Base-by-base conservation (phyloP, 805 yeast species). In the Diddensiella caesifluorescens region DNA sequence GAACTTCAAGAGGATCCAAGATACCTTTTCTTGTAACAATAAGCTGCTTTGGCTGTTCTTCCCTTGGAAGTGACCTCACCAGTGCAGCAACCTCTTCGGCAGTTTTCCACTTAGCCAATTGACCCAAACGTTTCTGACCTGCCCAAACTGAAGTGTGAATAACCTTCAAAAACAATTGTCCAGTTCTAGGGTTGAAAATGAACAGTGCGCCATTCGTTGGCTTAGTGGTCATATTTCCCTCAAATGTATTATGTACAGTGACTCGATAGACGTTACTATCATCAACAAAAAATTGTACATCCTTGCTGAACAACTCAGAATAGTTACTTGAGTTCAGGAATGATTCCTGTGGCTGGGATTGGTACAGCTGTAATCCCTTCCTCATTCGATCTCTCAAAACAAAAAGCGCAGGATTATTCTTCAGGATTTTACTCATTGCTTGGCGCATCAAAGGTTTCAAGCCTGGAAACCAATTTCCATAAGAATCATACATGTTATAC, bases 401-500 rank as follows among this genome's bases (percentile, higher is more conserved):
- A 59, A 80, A 83, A 30, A 92, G 62, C 0, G 97, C 95, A 0
- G 98, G 97, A 55, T 90, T 92, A 1, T 92, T 83, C 56, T 86
- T 88, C 95, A 89, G 84, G 35, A 92, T 84, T 27, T 92, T 90
- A 49, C 78, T 74, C 95, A 92, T 80, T 10, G 97, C 95, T 55
- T 81, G 86, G 56, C 85, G 95, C 68, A 92, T 69, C 55, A 92
- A 68, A 3, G 87, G 87, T 61, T 92, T 92, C 63, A 90, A 65
- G 1, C 97, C 97, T 2, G 94, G 90, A 66, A 92, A 84, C 98
- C 98, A 92, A 55, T 86, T 87, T 23, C 99, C 99, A 62, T 87
- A 92, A 0, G 95, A 89, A 62, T 88, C 97, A 59, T 83, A 89
- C 82, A 88, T 85, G 61, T 92, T 92, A 60, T 92, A 92, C 0